Evolutionary conservation across 1,284 basidiomycete genomes (phyloP), one percentile per base, ranked within the genome.

Genomic region (Vanrija sp.): DNA sequence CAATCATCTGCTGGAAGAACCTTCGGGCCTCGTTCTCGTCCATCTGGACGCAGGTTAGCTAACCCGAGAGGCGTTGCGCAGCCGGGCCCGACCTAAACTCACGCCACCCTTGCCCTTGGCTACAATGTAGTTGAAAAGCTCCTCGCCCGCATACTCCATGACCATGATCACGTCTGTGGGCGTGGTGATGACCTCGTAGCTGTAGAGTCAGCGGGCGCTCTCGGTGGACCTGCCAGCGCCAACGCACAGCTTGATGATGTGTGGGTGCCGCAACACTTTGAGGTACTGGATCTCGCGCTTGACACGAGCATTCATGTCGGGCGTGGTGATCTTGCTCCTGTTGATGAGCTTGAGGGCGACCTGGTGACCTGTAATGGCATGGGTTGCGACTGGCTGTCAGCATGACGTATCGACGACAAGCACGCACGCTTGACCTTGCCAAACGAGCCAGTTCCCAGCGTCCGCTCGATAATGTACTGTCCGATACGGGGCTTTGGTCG

Each of bases 301-400:
- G 19, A 98, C 94, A 50, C 95, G 80, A 47, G 85, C 87, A 75
- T 89, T 92, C 70, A 90, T 95, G 77, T 92, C 89, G 64, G 91
- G 87, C 59, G 86, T 85, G 61, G 88, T 86, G 57, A 98, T 97
- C 67, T 91, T 92, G 54, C 89, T 88, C 72, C 95, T 92, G 56
- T 91, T 92, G 67, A 98, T 92, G 70, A 91, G 92, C 80, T 98
- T 98, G 87, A 98, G 92, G 4, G 95, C 95, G 41, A 98, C 95
- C 64, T 86, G 86, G 70, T 97, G 91, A 0, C 93, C 92, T 0
- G 95, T 98, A 62, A 97, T 84, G 41, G 88, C 88, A 74, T 98
- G 95, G 14, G 85, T 85, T 31, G 92, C 95, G 82, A 95, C 92
- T 97, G 73, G 45, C 7, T 36, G 27, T 24, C 49, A 38, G 27